Base-by-base conservation (phyloP, 225 moss, liverwort and hornwort species). In the Polytrichum commune region DNA sequence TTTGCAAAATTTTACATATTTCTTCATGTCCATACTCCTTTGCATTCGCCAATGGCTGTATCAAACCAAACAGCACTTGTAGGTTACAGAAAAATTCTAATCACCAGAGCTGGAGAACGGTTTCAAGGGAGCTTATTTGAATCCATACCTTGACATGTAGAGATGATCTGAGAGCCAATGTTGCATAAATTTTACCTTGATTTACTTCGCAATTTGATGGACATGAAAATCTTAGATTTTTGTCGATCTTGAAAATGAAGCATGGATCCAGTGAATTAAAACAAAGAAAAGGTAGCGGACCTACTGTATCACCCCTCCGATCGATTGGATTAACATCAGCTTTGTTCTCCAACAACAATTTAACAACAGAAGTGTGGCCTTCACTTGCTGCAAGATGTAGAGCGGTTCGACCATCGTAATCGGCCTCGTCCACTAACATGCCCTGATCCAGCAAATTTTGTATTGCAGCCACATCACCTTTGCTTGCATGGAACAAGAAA, bases 381-480 rank as follows among this genome's bases (percentile, higher is more conserved):
- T 96, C 96, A 58, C 93, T 92, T 19, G 93, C 81, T 70, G 93
- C 93, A 26, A 96, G 83, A 83, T 96, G 96, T 61, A 96, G 82
- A 63, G 96, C 96, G 20, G 96, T 93, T 64, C 96, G 93, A 70
- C 79, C 84, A 75, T 96, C 96, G 20, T 93, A 92, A 78, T 96
- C 96, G 19, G 87, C 81, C 60, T 90, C 81, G 78, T 96, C 90
- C 69, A 91, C 82, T 35, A 74, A 63, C 78, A 80, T 76, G 18
- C 85, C 84, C 79, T 82, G 80, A 33, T 78, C 80, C 60, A 96
- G 80, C 79, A 96, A 81, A 63, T 74, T 74, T 62, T 78, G 70
- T 32, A 92, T 77, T 58, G 74, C 86, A 22, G 61, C 53, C 54
- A 74, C 56, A 70, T 93, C 69, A 72, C 93, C 96, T 66, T 78